phyloP scores from a whole-genome alignment of 495 filamentous ascomycete genomes.

The Penicillium angulare region DNA sequence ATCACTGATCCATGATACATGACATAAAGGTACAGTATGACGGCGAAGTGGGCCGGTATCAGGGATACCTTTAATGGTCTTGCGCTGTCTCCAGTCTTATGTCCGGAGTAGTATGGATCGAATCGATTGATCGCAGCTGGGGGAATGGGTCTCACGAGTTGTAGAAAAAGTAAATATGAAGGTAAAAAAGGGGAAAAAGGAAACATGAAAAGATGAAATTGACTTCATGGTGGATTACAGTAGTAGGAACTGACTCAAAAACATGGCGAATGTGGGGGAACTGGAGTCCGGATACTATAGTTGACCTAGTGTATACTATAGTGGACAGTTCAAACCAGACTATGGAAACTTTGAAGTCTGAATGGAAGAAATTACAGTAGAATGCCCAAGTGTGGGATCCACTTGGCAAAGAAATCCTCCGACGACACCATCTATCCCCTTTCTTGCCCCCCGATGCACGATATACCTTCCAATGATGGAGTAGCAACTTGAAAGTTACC shows the following conservation, averaged over 20 bases:
- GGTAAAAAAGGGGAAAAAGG: not conserved
- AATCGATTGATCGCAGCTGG: not conserved
- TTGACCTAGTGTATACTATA: too few relatives aligned
- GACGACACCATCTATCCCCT: slow-evolving; percentile 2
- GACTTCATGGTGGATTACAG: not conserved
- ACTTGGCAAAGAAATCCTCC: slow-evolving; percentile 15
- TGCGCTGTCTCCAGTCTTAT: too few relatives aligned
- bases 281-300: slow-evolving; percentile 17
- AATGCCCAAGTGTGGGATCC: slow-evolving; percentile 16
- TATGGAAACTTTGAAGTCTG: slow-evolving; percentile 27
- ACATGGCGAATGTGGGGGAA: slow-evolving; percentile 25
- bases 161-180: not conserved
- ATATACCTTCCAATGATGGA: too few relatives aligned
- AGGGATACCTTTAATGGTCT: slow-evolving; percentile 1
- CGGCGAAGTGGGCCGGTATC: slow-evolving; percentile 20
- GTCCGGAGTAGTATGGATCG: not conserved
- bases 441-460: not conserved
- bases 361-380: slow-evolving; percentile 16
- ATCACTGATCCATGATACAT: too few relatives aligned
- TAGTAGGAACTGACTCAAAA: slow-evolving; percentile 6
- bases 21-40: slow-evolving; percentile 18
- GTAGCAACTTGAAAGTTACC: not conserved
- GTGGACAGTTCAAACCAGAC: slow-evolving; percentile 12
- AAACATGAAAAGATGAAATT: not conserved
- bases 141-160: not conserved